These are phyloP conservation scores for Ustilago crameri DNA, from an alignment of 1,284 basidiomycete genomes.

Conservation along the genomic window DNA sequence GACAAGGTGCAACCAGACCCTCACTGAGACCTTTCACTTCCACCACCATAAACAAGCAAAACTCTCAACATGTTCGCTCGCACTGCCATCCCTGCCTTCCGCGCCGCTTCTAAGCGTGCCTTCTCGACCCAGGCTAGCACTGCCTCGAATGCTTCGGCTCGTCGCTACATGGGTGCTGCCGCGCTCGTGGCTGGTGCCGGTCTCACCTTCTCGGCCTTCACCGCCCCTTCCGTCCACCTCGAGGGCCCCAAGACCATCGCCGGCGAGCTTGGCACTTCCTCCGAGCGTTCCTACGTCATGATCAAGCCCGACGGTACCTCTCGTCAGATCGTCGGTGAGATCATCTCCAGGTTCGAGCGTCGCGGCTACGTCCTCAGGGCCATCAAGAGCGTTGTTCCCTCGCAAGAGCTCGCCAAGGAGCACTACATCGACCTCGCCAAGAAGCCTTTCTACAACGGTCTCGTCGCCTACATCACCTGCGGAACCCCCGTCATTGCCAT, in stretches of 20 bases:
- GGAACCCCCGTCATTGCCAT: constrained; percentile 65
- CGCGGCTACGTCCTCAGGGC: constrained; percentile 50
- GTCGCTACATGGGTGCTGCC: constrained; percentile 45
- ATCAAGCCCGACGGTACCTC: constrained; percentile 66
- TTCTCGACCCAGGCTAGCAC: constrained; percentile 46
- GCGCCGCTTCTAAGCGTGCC: constrained; percentile 49
- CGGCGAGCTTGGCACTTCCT: constrained; percentile 70
- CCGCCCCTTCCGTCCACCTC: constrained; percentile 54
- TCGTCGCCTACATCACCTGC: constrained; percentile 61
- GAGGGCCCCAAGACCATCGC: constrained; percentile 70
- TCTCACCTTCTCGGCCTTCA: constrained; percentile 41
- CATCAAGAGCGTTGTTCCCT: constrained; percentile 34
- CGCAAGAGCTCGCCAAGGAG: constrained; percentile 54
- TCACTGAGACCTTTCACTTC: too few species aligned
- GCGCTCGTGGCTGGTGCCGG: constrained; percentile 48
- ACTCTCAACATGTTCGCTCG: constrained; percentile 43
- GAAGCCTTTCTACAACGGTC: constrained; percentile 60
- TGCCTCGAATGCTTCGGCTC: constrained; percentile 31
- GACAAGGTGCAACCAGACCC: too few species aligned
- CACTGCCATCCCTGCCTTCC: constrained; percentile 38
- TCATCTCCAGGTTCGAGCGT: constrained; percentile 60
- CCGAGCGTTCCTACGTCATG: constrained; percentile 71
- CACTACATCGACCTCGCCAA: constrained; percentile 63
- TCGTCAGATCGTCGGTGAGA: constrained; percentile 63
- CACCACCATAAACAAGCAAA: neutral